Base-by-base conservation (phyloP, 257 asterid species). In the Agastache rugosa region DNA sequence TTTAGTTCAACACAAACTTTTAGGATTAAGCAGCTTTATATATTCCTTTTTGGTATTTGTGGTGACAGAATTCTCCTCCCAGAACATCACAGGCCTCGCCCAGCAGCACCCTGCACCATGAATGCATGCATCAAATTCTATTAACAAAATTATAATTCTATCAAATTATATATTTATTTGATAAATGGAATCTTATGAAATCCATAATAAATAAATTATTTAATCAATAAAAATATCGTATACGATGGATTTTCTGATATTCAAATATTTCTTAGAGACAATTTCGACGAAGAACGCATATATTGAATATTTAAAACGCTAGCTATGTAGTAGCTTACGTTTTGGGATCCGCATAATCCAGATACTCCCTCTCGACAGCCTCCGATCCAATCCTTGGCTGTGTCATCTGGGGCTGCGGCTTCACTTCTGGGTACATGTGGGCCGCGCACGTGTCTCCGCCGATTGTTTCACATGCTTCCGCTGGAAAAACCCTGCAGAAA, bases 401-500 rank as follows among this genome's bases (percentile, higher is more conserved):
- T 39, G 19, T 11, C 45, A 19, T 53, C 37, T 12, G 14, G 71
- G 56, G 9, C 31, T 80, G 47, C 15, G 75, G 88, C 77, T 87
- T 87, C 73, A 67, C 82, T 77, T 87, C 92, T 7, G 89, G 89
- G 47, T 53, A 78, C 76, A 83, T 83, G 51, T 81, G 84, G 12
- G 81, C 88, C 48, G 64, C 45, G 59, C 91, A 85, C 19, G 87
- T 75, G 11, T 87, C 91, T 83, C 91, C 96, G 1, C 92, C 92
- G 6, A 85, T 63, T 22, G 85, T 87, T 27, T 89, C 91, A 39
- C 92, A 89, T 12, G 92, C 92, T 84, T 89, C 92, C 31, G 88
- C 91, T 19, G 89, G 96, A 64, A 89, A 89, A 10, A 87, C 91
- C 44, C 92, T 85, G 69, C 60, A 50, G 41, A 27, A 8, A 1